Evolutionary conservation across 1,284 basidiomycete genomes (phyloP).

Genomic region (Athelia sp.): DNA sequence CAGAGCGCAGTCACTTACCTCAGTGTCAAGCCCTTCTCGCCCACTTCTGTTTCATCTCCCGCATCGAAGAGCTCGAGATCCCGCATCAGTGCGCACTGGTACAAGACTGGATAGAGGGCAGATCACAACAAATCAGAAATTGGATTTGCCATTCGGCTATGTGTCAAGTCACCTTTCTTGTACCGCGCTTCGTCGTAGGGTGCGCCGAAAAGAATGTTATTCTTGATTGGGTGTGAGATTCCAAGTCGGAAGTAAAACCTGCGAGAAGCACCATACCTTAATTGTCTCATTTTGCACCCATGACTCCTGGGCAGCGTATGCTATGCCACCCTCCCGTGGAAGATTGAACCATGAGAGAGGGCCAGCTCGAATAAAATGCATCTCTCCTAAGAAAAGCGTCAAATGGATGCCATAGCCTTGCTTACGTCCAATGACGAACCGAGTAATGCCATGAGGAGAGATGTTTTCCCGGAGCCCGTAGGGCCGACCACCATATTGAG

Average conservation of each 20-base stretch:
- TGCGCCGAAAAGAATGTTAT: slow-evolving; percentile 84
- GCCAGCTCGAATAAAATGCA: slow-evolving; percentile 40
- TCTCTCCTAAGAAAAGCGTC: slow-evolving; percentile 17
- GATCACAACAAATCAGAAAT: slow-evolving; percentile 3
- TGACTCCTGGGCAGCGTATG: slow-evolving; percentile 61
- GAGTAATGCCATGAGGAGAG: slow-evolving; percentile 44
- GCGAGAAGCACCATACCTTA: slow-evolving; percentile 18
- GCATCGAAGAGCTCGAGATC: slow-evolving; percentile 55
- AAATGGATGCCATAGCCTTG: too few relatives aligned
- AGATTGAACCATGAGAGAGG: slow-evolving; percentile 49
- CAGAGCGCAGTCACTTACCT: too few relatives aligned
- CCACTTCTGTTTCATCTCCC: slow-evolving; percentile 54
- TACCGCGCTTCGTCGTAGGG: slow-evolving; percentile 73
- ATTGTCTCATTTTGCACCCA: slow-evolving; percentile 56
- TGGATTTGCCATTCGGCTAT: slow-evolving; percentile 12
- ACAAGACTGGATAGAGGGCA: slow-evolving; percentile 31
- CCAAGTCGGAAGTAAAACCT: background rate
- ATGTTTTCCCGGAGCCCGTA: slow-evolving; percentile 44
- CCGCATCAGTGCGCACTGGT: slow-evolving; percentile 50
- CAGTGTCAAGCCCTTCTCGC: slow-evolving; percentile 42
- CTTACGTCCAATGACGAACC: slow-evolving; percentile 14
- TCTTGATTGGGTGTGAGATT: slow-evolving; percentile 20
- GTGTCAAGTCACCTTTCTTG: slow-evolving; percentile 46
- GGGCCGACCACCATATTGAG: slow-evolving; percentile 62
- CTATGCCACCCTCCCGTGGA: slow-evolving; percentile 50